Evolutionary conservation across 192 early-diverging fungal genomes (phyloP).

Genomic region (Gryganskiella cystojenkinii): DNA sequence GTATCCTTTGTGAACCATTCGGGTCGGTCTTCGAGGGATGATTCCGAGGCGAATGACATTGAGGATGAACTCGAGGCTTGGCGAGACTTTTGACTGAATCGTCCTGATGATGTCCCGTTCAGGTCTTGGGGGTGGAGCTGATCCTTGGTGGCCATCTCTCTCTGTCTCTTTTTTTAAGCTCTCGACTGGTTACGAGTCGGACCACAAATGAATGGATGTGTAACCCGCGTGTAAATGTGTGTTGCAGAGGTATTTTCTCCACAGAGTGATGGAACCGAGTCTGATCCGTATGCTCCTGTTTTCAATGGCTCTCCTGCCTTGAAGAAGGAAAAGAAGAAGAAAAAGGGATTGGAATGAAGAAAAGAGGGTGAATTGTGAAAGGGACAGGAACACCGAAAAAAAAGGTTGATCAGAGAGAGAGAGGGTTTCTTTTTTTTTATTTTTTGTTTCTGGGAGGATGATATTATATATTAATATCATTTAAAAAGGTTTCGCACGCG

Average conservation of each 20-base stretch:
- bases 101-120: background rate
- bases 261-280: background rate
- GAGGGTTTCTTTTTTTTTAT: background rate
- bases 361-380: too few species aligned
- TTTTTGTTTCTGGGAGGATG: background rate
- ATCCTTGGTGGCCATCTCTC: slow-evolving; percentile 3
- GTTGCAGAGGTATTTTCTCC: background rate
- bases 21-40: slow-evolving; percentile 29
- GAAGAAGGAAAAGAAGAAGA: background rate
- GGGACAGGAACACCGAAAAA: too few species aligned
- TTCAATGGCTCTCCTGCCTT: background rate
- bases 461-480: too few species aligned
- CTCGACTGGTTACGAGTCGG: too few species aligned
- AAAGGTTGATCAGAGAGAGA: too few species aligned
- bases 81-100: slow-evolving; percentile 15
- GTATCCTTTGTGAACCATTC: slow-evolving; percentile 50
- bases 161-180: background rate
- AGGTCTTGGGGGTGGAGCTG: background rate
- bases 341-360: background rate
- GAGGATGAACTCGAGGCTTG: slow-evolving; percentile 36
- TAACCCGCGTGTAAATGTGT: too few species aligned
- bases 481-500: too few species aligned
- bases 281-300: background rate
- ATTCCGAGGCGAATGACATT: slow-evolving; percentile 32
- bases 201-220: background rate